Percentiles rank a stretch among this genome's conserved stretches.
Conservation (phyloP, 2,329 filamentous ascomycete genomes). For the Ceratocystis albifundus region DNA sequence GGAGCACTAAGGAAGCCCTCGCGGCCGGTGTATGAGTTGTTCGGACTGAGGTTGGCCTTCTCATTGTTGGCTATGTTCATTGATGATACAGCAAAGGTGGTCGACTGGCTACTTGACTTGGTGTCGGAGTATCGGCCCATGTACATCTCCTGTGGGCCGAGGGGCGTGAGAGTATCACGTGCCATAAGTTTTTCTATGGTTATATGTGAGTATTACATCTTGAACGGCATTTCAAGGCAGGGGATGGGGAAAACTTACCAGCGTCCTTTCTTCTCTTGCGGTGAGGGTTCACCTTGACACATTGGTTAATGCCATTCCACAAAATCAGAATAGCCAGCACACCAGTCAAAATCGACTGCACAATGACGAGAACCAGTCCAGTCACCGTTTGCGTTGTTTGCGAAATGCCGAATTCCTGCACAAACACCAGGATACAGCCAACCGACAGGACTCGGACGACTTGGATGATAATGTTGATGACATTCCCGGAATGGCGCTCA, state of each 20-base stretch:
- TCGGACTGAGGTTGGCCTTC: not conserved
- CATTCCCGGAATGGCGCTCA: constrained; percentile 73
- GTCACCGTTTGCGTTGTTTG: constrained; percentile 91
- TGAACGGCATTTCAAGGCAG: constrained; percentile 13
- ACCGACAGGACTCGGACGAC: constrained; percentile 81
- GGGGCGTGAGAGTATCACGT: constrained; percentile 68
- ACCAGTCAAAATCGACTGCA: constrained; percentile 75
- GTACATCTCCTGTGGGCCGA: constrained; percentile 50
- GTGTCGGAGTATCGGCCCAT: constrained; percentile 14
- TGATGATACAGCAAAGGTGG: constrained; percentile 36
- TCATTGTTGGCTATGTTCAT: constrained; percentile 28
- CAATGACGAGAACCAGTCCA: constrained; percentile 82
- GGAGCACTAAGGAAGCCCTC: constrained; percentile 2
- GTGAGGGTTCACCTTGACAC: constrained; percentile 81
- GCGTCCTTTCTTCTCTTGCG: constrained; percentile 77
- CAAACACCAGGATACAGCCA: constrained; percentile 80
- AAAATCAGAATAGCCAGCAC: constrained; percentile 75
- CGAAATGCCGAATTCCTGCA: constrained; percentile 78
- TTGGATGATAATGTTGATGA: constrained; percentile 90
- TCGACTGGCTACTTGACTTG: constrained; percentile 31
- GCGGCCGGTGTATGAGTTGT: constrained; percentile 14
- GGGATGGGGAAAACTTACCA: constrained; percentile 46
- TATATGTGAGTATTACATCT: constrained; percentile 27
- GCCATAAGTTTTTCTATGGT: constrained; percentile 50
- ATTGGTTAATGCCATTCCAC: constrained; percentile 76